Evolutionary conservation across 345 rosid genomes (phyloP).

Genomic region (Rhizophora mangle): DNA sequence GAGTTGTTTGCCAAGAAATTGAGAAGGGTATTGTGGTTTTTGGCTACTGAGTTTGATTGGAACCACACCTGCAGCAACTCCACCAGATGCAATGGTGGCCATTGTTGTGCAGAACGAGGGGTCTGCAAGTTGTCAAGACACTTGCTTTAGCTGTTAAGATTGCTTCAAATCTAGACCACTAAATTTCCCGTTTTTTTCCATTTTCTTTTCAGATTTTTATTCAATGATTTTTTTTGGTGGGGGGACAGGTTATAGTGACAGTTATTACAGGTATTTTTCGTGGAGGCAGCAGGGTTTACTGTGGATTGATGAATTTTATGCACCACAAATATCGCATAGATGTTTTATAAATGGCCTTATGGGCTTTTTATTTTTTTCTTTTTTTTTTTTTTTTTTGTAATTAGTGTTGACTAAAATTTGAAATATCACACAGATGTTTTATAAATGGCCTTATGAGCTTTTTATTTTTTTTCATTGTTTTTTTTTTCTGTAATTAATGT

Average conservation of each 20-base stretch:
- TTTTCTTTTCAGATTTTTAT: not conserved
- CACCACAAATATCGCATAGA: slow-evolving; percentile 21
- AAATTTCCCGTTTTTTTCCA: not conserved
- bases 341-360: not conserved
- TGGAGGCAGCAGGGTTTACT: slow-evolving; percentile 18
- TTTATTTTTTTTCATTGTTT: no score
- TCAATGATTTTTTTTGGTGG: not conserved
- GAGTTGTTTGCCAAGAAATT: slow-evolving; percentile 66
- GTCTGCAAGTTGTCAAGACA: slow-evolving; percentile 2
- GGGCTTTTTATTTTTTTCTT: not conserved
- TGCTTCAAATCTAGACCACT: slow-evolving; percentile 29
- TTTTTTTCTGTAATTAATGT: no score
- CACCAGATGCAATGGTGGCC: slow-evolving; percentile 63
- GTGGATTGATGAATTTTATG: slow-evolving; percentile 13
- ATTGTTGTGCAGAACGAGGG: slow-evolving; percentile 31
- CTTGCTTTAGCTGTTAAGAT: not conserved
- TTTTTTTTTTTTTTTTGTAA: not conserved
- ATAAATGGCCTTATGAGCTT: not conserved
- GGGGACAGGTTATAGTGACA: slow-evolving; percentile 15
- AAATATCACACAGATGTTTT: slow-evolving; percentile 4
- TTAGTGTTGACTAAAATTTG: no score
- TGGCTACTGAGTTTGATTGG: slow-evolving; percentile 35
- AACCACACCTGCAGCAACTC: slow-evolving; percentile 27
- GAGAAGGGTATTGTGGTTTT: slow-evolving; percentile 30
- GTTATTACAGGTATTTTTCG: slow-evolving; percentile 39